Conservation (phyloP, 768 basidiomycete genomes). For the Tulasnella sp. region DNA sequence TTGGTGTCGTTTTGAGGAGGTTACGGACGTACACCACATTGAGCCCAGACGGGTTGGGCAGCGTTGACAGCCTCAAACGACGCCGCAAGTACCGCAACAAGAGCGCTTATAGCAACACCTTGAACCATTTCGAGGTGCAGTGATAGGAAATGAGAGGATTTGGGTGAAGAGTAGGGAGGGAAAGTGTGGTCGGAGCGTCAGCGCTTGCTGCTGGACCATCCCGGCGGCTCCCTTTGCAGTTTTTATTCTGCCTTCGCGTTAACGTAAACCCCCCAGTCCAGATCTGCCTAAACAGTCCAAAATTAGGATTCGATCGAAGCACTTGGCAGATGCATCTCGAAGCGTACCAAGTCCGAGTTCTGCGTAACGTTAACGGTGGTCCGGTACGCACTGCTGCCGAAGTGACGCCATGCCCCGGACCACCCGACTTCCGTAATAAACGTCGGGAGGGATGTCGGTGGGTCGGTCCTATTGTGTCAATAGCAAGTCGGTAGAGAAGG, state of each 20-base stretch:
- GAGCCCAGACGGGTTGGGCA: background rate
- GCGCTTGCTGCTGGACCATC: background rate
- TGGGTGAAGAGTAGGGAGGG: background rate
- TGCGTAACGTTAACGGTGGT: background rate
- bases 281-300: background rate
- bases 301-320: background rate
- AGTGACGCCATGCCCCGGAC: background rate
- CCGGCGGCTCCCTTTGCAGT: background rate
- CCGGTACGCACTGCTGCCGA: background rate
- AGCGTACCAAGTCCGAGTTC: background rate
- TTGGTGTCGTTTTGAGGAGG: too few relatives aligned
- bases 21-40: background rate
- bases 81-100: background rate
- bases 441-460: background rate
- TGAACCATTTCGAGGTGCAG: background rate
- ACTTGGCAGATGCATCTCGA: background rate
- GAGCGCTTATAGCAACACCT: background rate
- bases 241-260: background rate
- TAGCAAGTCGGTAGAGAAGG: background rate
- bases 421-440: background rate
- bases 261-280: background rate
- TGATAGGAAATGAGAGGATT: background rate
- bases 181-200: background rate
- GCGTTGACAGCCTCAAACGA: background rate
- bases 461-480: background rate